Base-by-base conservation (phyloP, 306 rosid species). In the Herpetospermum pedunculosum region DNA sequence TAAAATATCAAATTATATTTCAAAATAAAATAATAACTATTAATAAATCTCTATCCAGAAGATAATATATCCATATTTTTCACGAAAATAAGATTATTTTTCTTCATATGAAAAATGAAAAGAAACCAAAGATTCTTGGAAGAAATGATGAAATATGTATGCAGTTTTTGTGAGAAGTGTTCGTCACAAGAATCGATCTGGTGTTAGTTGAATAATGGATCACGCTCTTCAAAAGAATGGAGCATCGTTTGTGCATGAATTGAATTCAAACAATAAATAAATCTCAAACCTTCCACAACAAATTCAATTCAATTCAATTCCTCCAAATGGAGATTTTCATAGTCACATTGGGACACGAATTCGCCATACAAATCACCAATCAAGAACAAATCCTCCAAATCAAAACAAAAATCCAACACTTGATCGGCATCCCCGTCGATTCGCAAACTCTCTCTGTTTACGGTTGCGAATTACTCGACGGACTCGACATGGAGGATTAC, bases 401-500 rank as follows among this genome's bases (percentile, higher is more conserved):
- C 83, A 91, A 94, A 73, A 82, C 75, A 69, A 87, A 88, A 81
- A 91, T 91, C 70, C 89, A 89, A 78, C 92, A 94, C 78, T 70
- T 84, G 59, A 60, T 86, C 72, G 88, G 83, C 54, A 77, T 85
- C 63, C 87, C 97, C 15, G 77, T 82, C 55, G 82, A 77, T 81
- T 86, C 88, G 54, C 98, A 91, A 73, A 46, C 81, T 69, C 96
- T 94, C 10, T 74, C 84, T 6, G 88, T 89, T 26, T 83, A 58
- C 29, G 97, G 88, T 28, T 88, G 92, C 89, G 98, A 94, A 77
- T 83, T 94, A 18, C 2, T 91, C 16, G 97, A 91, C 77, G 98
- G 89, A 59, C 68, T 94, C 53, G 96, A 89, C 90, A 84, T 91
- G 94, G 96, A 94, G 82, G 98, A 94, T 71, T 91, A 94, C 26